Base-by-base conservation (phyloP, 2,329 filamentous ascomycete genomes). In the Fusarium nurragi region DNA sequence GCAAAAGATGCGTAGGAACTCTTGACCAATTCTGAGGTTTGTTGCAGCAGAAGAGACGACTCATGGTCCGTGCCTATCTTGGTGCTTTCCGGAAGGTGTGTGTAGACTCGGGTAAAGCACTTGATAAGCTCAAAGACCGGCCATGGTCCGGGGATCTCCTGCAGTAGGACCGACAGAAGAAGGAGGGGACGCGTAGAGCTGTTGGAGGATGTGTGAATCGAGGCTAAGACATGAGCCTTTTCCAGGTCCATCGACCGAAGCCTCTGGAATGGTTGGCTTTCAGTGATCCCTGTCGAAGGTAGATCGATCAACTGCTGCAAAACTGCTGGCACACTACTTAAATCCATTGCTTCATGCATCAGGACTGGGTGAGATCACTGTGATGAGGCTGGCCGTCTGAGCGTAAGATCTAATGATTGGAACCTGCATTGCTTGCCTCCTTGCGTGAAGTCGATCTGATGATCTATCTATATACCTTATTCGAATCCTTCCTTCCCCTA, bases 111-210 rank as follows among this genome's bases (percentile, higher is more conserved):
- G 2, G 53, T 59, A 4, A 51, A 41, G 2, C 21, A 38, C 12
- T 59, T 59, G 43, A 59, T 40, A 5, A 59, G 55, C 9, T 56
- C 19, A 6, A 59, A 59, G 0, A 52, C 37, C 5, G 44, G 55
- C 55, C 55, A 59, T n/a, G 13, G 13, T 9, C 37, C 30, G 9
- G 53, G 7, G 0, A 51, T 11, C 1, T 59, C 21, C 2, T 32
- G 12, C 5, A 59, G 23, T 2, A 59, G 7, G 52, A 7, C n/a
- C 4, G n/a, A 25, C 2, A 59, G 8, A 3, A 41, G 23, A 0
- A 16, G 16, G 2, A 59, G 54, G 12, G 43, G 34, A 1, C 23
- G 34, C 7, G 19, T 28, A 0, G 25, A 41, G 6, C 25, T 6
- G 3, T 23, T 1, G 6, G 32, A 5, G 4, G 30, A 2, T 0